A percentile compares a stretch with the other conserved stretches of the same genome.
Conservation (phyloP, 2,329 filamentous ascomycete species). For the Talaromyces sp. region DNA sequence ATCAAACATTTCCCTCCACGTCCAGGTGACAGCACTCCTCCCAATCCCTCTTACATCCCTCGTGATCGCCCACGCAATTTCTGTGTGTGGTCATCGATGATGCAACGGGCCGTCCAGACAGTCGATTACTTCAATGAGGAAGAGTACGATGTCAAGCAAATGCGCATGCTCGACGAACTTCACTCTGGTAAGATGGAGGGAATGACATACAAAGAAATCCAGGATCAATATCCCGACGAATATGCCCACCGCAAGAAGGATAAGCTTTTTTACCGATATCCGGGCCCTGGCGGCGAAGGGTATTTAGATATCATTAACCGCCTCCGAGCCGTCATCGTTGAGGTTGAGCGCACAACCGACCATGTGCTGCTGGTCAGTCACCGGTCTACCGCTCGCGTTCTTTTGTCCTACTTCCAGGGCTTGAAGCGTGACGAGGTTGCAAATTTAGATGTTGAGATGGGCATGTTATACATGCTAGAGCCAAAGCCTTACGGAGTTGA, state of each 20-base stretch:
- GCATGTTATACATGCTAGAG: slow-evolving; percentile 92
- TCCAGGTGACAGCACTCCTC: slow-evolving; percentile 88
- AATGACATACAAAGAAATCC: slow-evolving; percentile 91
- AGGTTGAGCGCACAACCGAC: slow-evolving; percentile 95
- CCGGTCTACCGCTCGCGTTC: slow-evolving; percentile 84
- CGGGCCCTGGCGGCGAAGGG: slow-evolving; percentile 90
- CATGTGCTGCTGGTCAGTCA: slow-evolving; percentile 92
- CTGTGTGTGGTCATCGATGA: slow-evolving; percentile 98
- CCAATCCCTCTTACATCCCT: slow-evolving; percentile 75
- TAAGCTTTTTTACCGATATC: slow-evolving; percentile 96
- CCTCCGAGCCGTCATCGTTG: slow-evolving; percentile 90
- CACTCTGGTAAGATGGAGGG: slow-evolving; percentile 93
- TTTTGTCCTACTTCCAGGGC: slow-evolving; percentile 96
- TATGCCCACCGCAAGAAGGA: slow-evolving; percentile 77
- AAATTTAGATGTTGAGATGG: slow-evolving; percentile 89
- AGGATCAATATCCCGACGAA: slow-evolving; percentile 74
- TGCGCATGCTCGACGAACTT: slow-evolving; percentile 96
- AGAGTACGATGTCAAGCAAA: slow-evolving; percentile 94
- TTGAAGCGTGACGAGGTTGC: slow-evolving; percentile 88
- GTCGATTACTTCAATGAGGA: slow-evolving; percentile 92
- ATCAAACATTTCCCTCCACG: slow-evolving; percentile 84
- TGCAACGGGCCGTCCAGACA: slow-evolving; percentile 84
- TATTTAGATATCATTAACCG: slow-evolving; percentile 98
- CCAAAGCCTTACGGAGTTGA: slow-evolving; percentile 98
- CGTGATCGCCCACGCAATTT: slow-evolving; percentile 76